Base-by-base conservation (phyloP, 371 early-diverging fungal genomes). In the Mucor circinelloides region DNA sequence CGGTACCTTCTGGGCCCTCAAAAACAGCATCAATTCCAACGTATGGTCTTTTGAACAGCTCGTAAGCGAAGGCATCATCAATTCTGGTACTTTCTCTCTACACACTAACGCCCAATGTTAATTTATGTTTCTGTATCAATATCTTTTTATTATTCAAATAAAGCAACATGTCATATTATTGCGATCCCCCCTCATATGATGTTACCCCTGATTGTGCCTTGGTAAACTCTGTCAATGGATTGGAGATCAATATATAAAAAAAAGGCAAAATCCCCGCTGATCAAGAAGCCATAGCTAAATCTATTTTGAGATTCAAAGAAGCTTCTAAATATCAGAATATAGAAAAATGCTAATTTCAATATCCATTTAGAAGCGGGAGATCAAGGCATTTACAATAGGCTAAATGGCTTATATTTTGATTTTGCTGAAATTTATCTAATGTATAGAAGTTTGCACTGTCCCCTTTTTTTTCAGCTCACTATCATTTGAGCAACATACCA, bases 21-120 rank as follows among this genome's bases (percentile, higher is more conserved):
- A 76, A 30, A 76, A 76, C 68, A 70, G 61, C 8, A 76, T 76
- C 50, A 73, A 76, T 30, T 67, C 76, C 2, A 55, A 55, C 31
- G 76, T 66, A 9, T 76, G 76, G 76, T 76, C 76, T 1, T 66
- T 76, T 60, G 71, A 74, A 13, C 68, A 67, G 25, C 60, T 74
- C 10, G 40, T 71, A 6, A 25, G 44, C 12, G 63, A 74, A 58
- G 74, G 74, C 19, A 65, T 71, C 23, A 68, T 74, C 46, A 71
- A 71, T 54, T 28, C 48, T 44, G 64, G 52, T 31, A 74, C 74
- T 10, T 74, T 68, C 28, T 36, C 52, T 6, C 12, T 1, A 12
- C 70, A 73, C 56, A 63, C 62, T 34, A 58, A 66, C 34, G 50
- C 66, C 7, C 61, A 66, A 34, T 70, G 66, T 6, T 70, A 70